Evolutionary conservation across 2,329 filamentous ascomycete species (phyloP), one percentile per base, ranked within the genome.

Genomic region (Fusarium tricinctum): DNA sequence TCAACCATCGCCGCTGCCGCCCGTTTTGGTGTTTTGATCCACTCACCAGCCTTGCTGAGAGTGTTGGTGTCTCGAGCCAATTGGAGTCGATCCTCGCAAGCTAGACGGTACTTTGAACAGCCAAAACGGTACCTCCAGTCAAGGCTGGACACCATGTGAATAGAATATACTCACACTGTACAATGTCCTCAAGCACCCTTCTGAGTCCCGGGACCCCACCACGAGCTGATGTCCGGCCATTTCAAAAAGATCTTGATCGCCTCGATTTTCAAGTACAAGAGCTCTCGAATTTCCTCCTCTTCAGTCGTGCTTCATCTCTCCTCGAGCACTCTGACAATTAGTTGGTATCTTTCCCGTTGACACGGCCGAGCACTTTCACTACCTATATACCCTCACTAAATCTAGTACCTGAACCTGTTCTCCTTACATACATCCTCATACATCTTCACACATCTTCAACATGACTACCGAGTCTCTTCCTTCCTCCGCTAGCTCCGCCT

Each of bases 401-500:
- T 39, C 19, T 44, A 26, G 17, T 30, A 19, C 47, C 42, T 43
- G 28, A 58, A 45, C 55, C 17, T 40, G 20, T 20, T 49, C 28
- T 35, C 40, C 22, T 52, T 17, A 17, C 44, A 42, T 40, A 33
- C 44, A 44, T 46, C 48, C 43, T 56, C 78, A 85, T 28, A 28
- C 28, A 28, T 28, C 26, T 12, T 28, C 26, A 42, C 35, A 30
- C 46, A 44, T 46, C 46, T 45, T 55, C 78, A 85, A 72, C 70
- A 90, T 89, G 85, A 92, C 91, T 52, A 94, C 91, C 68, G 89
- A 86, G 70, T 82, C 88, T 59, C 84, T 94, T 68, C 85, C 91
- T 47, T 79, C 86, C 67, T 82, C 86, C 75, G 89, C 91, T 71
- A 84, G 85, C 75, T 84, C 89, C 80, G 85, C 84, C 81, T 96